These are phyloP conservation scores for Lentinus tigrinus DNA, from an alignment of 768 basidiomycete genomes.

Conservation along the genomic window DNA sequence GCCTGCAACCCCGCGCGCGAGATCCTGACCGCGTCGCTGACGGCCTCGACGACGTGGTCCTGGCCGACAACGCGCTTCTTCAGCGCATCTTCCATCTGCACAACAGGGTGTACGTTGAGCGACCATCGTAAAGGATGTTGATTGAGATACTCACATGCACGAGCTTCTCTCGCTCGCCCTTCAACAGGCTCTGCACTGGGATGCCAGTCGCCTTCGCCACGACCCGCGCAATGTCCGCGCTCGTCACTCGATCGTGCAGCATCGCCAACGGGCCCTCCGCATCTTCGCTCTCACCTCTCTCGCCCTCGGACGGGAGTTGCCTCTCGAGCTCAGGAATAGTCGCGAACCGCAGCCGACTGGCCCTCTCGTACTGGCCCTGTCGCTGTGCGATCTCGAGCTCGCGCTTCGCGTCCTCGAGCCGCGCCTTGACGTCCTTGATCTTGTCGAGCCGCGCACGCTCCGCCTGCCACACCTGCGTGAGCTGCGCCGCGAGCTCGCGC, in stretches of 20 bases:
- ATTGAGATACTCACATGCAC: conserved; percentile 76
- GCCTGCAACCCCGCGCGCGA: conserved; percentile 90
- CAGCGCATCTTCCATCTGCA: conserved; percentile 84
- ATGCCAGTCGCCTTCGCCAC: conserved; percentile 89
- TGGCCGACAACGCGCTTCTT: conserved; percentile 83
- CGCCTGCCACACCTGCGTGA: conserved; percentile 72
- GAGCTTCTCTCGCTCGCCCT: conserved; percentile 87
- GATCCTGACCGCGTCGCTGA: conserved; percentile 89
- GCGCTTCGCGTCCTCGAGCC: conserved; percentile 79
- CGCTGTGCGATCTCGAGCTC: conserved; percentile 87
- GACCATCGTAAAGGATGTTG: no score
- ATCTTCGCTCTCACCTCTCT: conserved; percentile 43
- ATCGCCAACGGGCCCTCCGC: conserved; percentile 54
- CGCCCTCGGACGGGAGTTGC: conserved; percentile 58
- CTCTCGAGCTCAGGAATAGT: conserved; percentile 80
- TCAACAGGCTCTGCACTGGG: conserved; percentile 83
- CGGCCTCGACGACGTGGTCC: conserved; percentile 79
- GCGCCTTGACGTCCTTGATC: conserved; percentile 70
- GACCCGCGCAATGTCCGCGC: conserved; percentile 86
- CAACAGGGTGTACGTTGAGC: background rate
- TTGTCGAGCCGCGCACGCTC: conserved; percentile 69
- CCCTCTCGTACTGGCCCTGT: conserved; percentile 82
- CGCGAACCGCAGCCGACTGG: conserved; percentile 79
- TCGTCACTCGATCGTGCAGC: conserved; percentile 84
- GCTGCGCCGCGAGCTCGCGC: conserved; percentile 56